phyloP scores from a whole-genome alignment of 202 grass and related monocot genomes.

The Carex arenaria region DNA sequence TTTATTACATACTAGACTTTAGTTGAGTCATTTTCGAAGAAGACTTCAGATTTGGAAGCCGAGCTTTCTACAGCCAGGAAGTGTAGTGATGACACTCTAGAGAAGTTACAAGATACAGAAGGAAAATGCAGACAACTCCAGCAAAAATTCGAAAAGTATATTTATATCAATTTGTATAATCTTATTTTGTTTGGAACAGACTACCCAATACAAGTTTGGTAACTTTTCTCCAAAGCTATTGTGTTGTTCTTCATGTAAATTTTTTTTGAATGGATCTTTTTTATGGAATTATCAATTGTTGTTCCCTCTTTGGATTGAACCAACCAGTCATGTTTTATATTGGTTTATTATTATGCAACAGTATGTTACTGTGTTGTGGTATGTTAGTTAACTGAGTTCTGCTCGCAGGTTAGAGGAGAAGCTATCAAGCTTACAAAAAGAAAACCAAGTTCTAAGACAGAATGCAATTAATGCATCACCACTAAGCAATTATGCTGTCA shows the following conservation, averaged over 20 bases:
- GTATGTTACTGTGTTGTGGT: not conserved
- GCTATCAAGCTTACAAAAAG: slow-evolving; percentile 71
- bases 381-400: slow-evolving; percentile 19
- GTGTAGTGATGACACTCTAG: slow-evolving; percentile 61
- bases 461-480: slow-evolving; percentile 51
- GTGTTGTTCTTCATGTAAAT: not conserved
- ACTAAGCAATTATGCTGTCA: slow-evolving; percentile 32
- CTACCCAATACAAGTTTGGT: not conserved
- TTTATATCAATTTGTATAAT: not conserved
- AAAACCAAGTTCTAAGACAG: slow-evolving; percentile 89
- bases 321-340: not conserved
- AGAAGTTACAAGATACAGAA: slow-evolving; percentile 76
- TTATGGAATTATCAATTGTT: not conserved
- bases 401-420: slow-evolving; percentile 79
- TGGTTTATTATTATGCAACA: not conserved
- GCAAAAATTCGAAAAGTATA: slow-evolving; percentile 82
- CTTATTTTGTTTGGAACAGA: not conserved
- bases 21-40: slow-evolving; percentile 61
- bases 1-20: slow-evolving; percentile 44
- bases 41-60: slow-evolving; percentile 59
- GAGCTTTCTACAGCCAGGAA: slow-evolving; percentile 62
- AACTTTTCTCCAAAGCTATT: not conserved
- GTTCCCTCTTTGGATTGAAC: not conserved
- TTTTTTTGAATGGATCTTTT: not conserved
- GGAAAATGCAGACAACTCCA: slow-evolving; percentile 71